These are phyloP conservation scores for Saksenaea vasiformis DNA, from an alignment of 371 early-diverging fungal species.

Conservation along the genomic window DNA sequence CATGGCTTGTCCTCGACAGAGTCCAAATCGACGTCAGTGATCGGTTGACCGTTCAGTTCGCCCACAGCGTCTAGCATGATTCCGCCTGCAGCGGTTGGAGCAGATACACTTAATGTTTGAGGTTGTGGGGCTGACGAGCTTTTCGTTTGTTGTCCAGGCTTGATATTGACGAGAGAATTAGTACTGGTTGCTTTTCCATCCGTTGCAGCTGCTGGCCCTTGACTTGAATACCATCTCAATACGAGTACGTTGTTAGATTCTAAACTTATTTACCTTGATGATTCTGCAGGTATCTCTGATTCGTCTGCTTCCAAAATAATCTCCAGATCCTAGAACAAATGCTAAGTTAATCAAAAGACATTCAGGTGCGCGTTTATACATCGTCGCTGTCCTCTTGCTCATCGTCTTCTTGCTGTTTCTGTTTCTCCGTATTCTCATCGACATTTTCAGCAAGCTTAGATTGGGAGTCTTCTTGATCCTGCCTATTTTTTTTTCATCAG, in stretches of 20 bases:
- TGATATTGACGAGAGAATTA: slow-evolving; percentile 64
- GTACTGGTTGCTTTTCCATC: slow-evolving; percentile 9
- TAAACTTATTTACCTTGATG: slow-evolving; percentile 14
- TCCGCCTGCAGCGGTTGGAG: slow-evolving; percentile 39
- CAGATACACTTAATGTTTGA: slow-evolving; percentile 14
- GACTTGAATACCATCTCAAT: neutral
- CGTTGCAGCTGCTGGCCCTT: slow-evolving; percentile 1
- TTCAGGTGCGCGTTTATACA: slow-evolving; percentile 26
- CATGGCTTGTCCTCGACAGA: slow-evolving; percentile 93
- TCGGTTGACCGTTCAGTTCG: slow-evolving; percentile 73
- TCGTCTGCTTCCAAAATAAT: slow-evolving; percentile 66
- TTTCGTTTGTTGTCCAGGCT: slow-evolving; percentile 49
- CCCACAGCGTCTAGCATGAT: slow-evolving; percentile 77
- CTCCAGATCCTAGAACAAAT: slow-evolving; percentile 57
- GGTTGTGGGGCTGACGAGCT: slow-evolving; percentile 21
- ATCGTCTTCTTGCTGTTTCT: slow-evolving; percentile 24
- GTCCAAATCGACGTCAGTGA: slow-evolving; percentile 90
- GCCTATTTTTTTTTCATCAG: neutral
- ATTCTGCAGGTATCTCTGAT: slow-evolving; percentile 17
- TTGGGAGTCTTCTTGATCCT: slow-evolving; percentile 15
- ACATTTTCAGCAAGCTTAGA: slow-evolving; percentile 28
- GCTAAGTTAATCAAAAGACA: neutral
- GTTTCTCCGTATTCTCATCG: slow-evolving; percentile 28
- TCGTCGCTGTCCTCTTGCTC: slow-evolving; percentile 51
- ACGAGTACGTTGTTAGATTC: neutral